Evolutionary conservation across 2,329 filamentous ascomycete genomes (phyloP).

Genomic region (Bimuria novae-zelandiae): DNA sequence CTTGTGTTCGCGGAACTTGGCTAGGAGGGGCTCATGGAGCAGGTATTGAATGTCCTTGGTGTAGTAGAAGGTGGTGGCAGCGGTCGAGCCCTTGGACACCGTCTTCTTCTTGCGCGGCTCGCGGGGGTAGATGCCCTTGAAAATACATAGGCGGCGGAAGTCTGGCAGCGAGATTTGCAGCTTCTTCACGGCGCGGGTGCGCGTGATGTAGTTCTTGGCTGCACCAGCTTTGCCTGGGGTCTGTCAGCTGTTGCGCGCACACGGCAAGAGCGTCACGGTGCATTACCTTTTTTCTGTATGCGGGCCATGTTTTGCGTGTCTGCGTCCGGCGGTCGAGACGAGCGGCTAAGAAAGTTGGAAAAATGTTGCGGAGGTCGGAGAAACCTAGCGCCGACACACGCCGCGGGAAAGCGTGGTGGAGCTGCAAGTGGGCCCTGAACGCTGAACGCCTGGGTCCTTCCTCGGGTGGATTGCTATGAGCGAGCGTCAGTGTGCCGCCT

Average conservation of each 20-base stretch:
- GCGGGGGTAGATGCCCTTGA: slow-evolving; percentile 97
- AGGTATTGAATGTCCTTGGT: slow-evolving; percentile 98
- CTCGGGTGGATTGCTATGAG: neutral
- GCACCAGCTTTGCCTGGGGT: slow-evolving; percentile 75
- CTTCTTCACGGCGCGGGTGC: slow-evolving; percentile 96
- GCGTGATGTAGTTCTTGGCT: slow-evolving; percentile 97
- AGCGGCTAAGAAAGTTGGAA: slow-evolving; percentile 21
- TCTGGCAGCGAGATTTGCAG: slow-evolving; percentile 96
- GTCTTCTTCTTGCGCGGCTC: slow-evolving; percentile 98
- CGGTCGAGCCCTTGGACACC: slow-evolving; percentile 86
- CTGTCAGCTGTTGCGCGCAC: slow-evolving; percentile 24
- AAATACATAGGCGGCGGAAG: slow-evolving; percentile 98
- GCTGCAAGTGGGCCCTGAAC: neutral
- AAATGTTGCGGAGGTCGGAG: slow-evolving; percentile 37
- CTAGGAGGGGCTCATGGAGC: slow-evolving; percentile 90
- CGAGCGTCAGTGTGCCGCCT: slow-evolving; percentile 10
- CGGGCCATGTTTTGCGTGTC: slow-evolving; percentile 34
- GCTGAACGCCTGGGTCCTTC: neutral
- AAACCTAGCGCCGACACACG: slow-evolving; percentile 14
- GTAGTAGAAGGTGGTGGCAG: slow-evolving; percentile 88
- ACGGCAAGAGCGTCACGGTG: slow-evolving; percentile 6
- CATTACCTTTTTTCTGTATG: slow-evolving; percentile 66
- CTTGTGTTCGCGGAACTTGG: slow-evolving; percentile 97
- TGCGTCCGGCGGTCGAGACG: neutral
- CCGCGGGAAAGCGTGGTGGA: slow-evolving; percentile 2